phyloP scores from a whole-genome alignment of 2,329 filamentous ascomycete genomes.

The Aspergillus fructus region DNA sequence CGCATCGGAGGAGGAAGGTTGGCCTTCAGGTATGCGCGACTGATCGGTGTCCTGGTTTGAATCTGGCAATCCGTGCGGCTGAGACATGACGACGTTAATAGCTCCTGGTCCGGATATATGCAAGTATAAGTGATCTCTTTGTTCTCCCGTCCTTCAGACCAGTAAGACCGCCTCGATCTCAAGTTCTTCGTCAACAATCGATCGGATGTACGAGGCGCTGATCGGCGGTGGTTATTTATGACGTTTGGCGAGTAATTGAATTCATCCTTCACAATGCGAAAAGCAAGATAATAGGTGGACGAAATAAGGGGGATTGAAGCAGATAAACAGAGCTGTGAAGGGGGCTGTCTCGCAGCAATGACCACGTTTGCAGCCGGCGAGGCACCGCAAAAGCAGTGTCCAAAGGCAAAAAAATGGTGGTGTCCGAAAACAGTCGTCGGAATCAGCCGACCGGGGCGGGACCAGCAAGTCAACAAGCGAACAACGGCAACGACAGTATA shows the following conservation, averaged over 20 bases:
- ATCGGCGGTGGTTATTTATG: constrained; percentile 9
- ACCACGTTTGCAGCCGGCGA: constrained; percentile 10
- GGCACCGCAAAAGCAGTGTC: neutral
- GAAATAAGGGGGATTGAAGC: neutral
- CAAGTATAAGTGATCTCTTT: neutral
- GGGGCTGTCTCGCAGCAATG: neutral
- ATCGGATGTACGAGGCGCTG: constrained; percentile 3
- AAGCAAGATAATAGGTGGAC: neutral
- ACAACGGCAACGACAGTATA: neutral
- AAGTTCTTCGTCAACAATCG: neutral
- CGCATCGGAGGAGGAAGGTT: constrained; percentile 1
- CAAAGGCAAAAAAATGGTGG: neutral
- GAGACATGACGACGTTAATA: constrained; percentile 17
- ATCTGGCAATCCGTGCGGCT: constrained; percentile 15
- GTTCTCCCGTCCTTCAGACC: neutral
- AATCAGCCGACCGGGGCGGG: neutral
- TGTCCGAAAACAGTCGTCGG: constrained; percentile 5
- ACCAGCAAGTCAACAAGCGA: neutral
- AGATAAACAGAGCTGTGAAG: constrained; percentile 1
- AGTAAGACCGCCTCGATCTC: neutral
- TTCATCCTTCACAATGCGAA: constrained; percentile 14
- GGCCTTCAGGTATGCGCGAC: constrained; percentile 9
- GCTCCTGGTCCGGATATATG: neutral
- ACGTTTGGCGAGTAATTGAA: constrained; percentile 3
- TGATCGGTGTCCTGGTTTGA: constrained; percentile 11